Base-by-base conservation (phyloP, 805 yeast species). In the Sugiyamaella chiloensis region DNA sequence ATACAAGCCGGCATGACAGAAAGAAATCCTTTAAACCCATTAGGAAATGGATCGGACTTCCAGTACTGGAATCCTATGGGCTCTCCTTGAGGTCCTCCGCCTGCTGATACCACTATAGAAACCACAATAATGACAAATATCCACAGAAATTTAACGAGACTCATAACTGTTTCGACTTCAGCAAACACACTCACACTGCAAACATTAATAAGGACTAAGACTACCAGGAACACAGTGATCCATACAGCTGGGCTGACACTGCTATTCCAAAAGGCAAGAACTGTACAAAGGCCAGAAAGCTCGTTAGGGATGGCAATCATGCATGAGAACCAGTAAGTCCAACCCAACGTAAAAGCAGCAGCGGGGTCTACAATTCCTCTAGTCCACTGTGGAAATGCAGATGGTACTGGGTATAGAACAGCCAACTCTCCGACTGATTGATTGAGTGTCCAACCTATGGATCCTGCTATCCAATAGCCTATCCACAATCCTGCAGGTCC, bases 291-390 rank as follows among this genome's bases (percentile, higher is more conserved):
- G 6, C 88, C 84, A 8, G 84, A 83, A 42, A 87, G 82, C 65
- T 87, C 95, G 57, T 81, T 85, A 1, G 95, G 95, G 43, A 87
- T 83, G 50, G 81, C 79, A 0, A 85, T 80, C 53, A 88, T 81
- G 59, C 83, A 83, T 57, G 85, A 68, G 53, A 85, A 72, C 78
- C 85, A 84, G 58, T 83, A 85, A 60, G 85, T 85, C 83, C 87
- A 85, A 20, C 90, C 88, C 2, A 84, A 78, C 71, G 77, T 76
- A 37, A 83, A 75, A 54, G 84, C 91, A 48, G 83, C 66, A 0
- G 93, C 85, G 40, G 80, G 81, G 61, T 85, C 91, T 44, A 80
- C 79, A 61, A 87, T 83, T 46, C 89, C 68, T 14, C 87, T 85
- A 0, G 89, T 82, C 66, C 83, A 67, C 31, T 85, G 68, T 47